Base-by-base conservation (phyloP, 2,329 filamentous ascomycete genomes). In the Aspergillus fumigatus region DNA sequence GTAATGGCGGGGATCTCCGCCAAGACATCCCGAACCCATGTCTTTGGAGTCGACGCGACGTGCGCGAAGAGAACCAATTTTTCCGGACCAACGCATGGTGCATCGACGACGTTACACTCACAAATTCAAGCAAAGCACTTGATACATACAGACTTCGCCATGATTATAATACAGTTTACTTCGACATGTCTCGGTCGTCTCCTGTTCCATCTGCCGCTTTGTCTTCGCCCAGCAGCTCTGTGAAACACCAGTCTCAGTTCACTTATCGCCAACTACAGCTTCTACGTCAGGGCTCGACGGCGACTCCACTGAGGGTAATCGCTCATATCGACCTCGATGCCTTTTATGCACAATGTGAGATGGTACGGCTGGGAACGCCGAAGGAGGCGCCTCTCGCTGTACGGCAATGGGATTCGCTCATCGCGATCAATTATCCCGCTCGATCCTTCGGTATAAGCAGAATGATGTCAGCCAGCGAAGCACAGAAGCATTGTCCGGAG, bases 311-410 rank as follows among this genome's bases (percentile, higher is more conserved):
- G 38, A 87, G 94, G 48, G 89, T 95, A 27, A 85, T 97, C 64
- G 90, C 91, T 6, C 92, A 97, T 72, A 86, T 97, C 61, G 94
- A 99, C 68, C 86, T 99, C 58, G 94, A 99, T 82, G 93, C 93
- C 41, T 99, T 99, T 75, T 99, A 99, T 73, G 89, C 89, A 3
- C 94, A 99, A 78, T 97, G 92, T 70, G 94, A 99, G 76, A 95
- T 92, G 83, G 86, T 96, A 9, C 86, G 94, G 7, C 81, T 97
- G 48, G 87, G 86, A 11, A 78, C 89, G 10, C 79, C 88, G 14
- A 86, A 90, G 59, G 84, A 91, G 56, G 83, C 86, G 62, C 94
- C 94, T 9, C 82, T 99, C 25, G 94, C 92, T 0, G 94, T 99
- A 21, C 92, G 95, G 70, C 93, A 97, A 80, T 97, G 90, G 89